Evolutionary conservation across 164 flowering plant genomes (phyloP), one percentile per base, ranked within the genome.

Genomic region (Macadamia tetraphylla): DNA sequence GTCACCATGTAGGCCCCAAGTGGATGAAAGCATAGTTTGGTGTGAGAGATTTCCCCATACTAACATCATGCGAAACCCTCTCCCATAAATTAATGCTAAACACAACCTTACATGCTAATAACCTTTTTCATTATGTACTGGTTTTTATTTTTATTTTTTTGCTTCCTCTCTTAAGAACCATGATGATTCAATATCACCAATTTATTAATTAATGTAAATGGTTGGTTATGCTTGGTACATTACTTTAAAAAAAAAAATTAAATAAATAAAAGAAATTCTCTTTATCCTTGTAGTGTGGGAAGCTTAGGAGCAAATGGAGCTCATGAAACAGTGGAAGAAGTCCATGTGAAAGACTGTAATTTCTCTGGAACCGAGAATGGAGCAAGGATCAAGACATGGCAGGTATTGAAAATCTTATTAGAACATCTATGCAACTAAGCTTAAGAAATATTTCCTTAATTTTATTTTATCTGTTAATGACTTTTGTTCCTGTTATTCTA

Each of bases 361-460:
- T 68, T 79, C 48, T 52, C 2, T 0, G 67, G 69, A 60, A 76
- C 78, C 6, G 0, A 14, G 57, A 79, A 77, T 60, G 82, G 84
- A 49, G 79, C 63, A 3, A 76, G 84, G 63, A 81, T 81, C 67
- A 77, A 81, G 65, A 77, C 82, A 61, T 78, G 71, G 77, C 77
- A 75, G 85, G 88, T 85, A 78, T 15, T 1, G 6, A 29, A 10
- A 14, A 8, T 6, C 9, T 23, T 66, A n/a, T 46, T 75, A 31
- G 9, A 43, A 43, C 48, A 43, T 23, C 23, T 23, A 43, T 43
- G 57, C 23, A 8, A 42, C 1, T 48, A 44, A 6, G 12, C 14
- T 8, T 6, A 17, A 51, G 23, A 23, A 23, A 23, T 23, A 23
- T 23, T 23, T 23, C 23, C 23, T 23, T 23, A 23, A 23, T 23